A percentile compares a stretch with the other conserved stretches of the same genome.
These are phyloP conservation scores for Cladosporium phlei DNA, from an alignment of 2,329 filamentous ascomycete species.

Conservation along the genomic window DNA sequence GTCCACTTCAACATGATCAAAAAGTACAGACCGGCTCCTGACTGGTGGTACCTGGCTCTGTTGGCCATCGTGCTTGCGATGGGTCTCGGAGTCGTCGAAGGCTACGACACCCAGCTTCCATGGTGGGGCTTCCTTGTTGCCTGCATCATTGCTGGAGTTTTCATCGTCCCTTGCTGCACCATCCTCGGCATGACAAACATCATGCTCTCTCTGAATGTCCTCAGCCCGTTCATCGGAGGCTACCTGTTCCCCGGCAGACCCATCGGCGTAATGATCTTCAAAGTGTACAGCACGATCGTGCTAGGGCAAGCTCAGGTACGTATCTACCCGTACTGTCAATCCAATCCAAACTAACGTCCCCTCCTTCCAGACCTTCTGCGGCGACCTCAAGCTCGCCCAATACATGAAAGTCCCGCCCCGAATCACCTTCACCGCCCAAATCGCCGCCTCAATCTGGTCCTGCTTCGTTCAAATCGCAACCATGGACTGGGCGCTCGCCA, in stretches of 20 bases:
- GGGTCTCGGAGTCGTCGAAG: constrained; percentile 16
- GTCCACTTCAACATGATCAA: constrained; percentile 80
- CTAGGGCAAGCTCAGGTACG: constrained; percentile 59
- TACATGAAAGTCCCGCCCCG: constrained; percentile 83
- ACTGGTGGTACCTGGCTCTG: constrained; percentile 62
- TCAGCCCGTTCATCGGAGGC: constrained; percentile 61
- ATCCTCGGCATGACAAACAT: constrained; percentile 84
- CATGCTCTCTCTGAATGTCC: constrained; percentile 20
- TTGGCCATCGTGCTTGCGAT: constrained; percentile 25
- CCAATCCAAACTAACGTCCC: neutral
- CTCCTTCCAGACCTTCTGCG: constrained; percentile 61
- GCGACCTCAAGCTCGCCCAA: constrained; percentile 80
- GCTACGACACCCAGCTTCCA: constrained; percentile 73
- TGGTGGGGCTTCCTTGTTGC: constrained; percentile 82
- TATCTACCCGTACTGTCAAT: no score
- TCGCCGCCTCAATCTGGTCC: constrained; percentile 69
- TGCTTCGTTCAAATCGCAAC: constrained; percentile 77
- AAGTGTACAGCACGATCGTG: constrained; percentile 70
- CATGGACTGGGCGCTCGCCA: constrained; percentile 83
- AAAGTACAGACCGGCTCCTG: constrained; percentile 73
- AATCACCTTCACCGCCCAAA: constrained; percentile 73
- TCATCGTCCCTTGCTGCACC: constrained; percentile 86
- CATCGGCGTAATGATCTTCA: constrained; percentile 90
- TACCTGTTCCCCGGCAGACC: constrained; percentile 77
- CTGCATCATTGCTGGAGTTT: constrained; percentile 67